phyloP scores from a whole-genome alignment of 805 yeast species.

The Saccharomycopsis sp. region DNA sequence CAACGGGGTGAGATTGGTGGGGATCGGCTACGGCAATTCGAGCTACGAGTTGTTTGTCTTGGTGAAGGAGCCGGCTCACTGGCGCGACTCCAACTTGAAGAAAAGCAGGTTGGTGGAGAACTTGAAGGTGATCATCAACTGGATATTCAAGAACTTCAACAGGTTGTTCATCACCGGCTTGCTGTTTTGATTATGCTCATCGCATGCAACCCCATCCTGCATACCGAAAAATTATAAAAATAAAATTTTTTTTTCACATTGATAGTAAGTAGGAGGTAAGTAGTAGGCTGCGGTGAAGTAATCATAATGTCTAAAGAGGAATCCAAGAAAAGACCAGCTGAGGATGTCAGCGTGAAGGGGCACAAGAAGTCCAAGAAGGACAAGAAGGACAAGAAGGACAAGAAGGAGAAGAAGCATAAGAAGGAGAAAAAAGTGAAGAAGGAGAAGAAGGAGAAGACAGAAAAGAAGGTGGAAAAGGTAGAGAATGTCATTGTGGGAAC shows the following conservation, averaged over 20 bases:
- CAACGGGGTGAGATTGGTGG: conserved; percentile 15
- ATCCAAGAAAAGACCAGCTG: conserved; percentile 30
- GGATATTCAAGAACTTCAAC: conserved; percentile 21
- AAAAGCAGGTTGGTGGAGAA: conserved; percentile 13
- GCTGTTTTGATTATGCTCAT: not conserved
- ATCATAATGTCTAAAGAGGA: not conserved
- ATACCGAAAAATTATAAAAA: too few species aligned
- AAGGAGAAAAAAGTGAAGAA: conserved; percentile 25
- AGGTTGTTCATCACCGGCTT: conserved; percentile 17
- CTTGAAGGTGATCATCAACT: conserved; percentile 19
- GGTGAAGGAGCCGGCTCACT: conserved; percentile 5
- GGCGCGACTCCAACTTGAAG: not conserved
- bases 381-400: conserved; percentile 28
- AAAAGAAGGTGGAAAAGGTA: conserved; percentile 28
- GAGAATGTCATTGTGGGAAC: conserved; percentile 27
- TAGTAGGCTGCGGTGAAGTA: too few species aligned
- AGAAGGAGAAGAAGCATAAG: conserved; percentile 23
- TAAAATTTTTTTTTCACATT: not conserved
- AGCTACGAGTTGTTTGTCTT: conserved; percentile 17
- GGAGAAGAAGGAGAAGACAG: conserved; percentile 27
- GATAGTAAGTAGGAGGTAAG: too few species aligned
- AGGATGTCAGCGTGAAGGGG: conserved; percentile 25
- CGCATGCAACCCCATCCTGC: not conserved
- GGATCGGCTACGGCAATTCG: conserved; percentile 16
- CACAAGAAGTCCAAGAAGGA: conserved; percentile 26